Conservation (phyloP, 1,139 yeast genomes). For the Geotrichum histeridarum region DNA sequence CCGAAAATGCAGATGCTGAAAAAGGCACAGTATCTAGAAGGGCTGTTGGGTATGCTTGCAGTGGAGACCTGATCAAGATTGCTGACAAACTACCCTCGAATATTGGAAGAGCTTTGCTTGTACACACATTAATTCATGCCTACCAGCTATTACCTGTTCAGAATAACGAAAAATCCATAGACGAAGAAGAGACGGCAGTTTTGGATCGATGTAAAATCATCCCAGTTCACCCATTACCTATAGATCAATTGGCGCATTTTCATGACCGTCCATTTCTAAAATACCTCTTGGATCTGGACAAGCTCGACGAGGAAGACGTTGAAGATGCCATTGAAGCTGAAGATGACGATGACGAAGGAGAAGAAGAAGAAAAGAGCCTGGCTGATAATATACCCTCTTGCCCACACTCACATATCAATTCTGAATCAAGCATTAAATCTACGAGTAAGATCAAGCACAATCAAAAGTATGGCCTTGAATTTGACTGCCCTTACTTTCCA, state of each 20-base stretch:
- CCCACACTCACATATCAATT: conserved; percentile 8
- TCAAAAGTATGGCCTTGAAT: conserved; percentile 37
- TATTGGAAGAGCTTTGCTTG: conserved; percentile 47
- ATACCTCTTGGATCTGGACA: conserved; percentile 30
- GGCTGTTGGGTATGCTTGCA: conserved; percentile 31
- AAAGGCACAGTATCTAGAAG: background rate
- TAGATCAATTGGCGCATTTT: conserved; percentile 38
- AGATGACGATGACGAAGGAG: conserved; percentile 1
- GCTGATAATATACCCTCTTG: background rate
- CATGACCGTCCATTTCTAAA: conserved; percentile 42
- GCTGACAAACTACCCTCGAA: conserved; percentile 51
- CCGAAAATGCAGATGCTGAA: no score
- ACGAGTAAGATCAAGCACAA: conserved; percentile 11
- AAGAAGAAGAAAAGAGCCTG: background rate
- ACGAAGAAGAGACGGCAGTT: background rate
- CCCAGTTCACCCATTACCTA: conserved; percentile 20
- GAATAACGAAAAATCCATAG: background rate
- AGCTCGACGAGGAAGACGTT: conserved; percentile 26
- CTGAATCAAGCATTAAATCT: background rate
- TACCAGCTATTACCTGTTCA: conserved; percentile 36
- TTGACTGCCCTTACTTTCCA: conserved; percentile 65
- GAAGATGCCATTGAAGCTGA: conserved; percentile 22
- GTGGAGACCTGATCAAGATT: conserved; percentile 36
- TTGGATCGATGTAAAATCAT: conserved; percentile 12
- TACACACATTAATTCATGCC: conserved; percentile 43